Evolutionary conservation across 2,329 filamentous ascomycete species (phyloP), one percentile per base, ranked within the genome.

Genomic region (Tolypocladium ovalisporum): DNA sequence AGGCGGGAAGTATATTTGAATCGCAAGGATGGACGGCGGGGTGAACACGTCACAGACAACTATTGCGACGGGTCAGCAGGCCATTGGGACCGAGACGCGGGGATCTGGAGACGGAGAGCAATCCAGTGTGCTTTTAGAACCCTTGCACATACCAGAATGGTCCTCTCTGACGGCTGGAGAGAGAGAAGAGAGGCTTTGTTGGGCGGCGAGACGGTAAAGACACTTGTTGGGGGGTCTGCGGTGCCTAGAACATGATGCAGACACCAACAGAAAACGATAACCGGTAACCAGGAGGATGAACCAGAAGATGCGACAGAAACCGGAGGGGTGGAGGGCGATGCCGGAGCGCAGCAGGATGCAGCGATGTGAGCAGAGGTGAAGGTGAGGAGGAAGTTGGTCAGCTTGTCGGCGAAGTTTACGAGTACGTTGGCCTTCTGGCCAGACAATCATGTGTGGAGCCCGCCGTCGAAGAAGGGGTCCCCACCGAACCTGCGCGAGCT

Each of bases 361-460:
- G 60, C 58, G 51, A 60, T 67, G 62, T 63, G 59, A 60, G 61
- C 59, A 57, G 56, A 65, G 62, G 66, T 71, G 65, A 73, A 67
- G 70, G 68, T 73, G 70, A 75, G 67, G 72, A 74, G 70, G 72
- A 73, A 73, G 71, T 69, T 71, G 66, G 68, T 69, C 63, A 69
- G 66, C 62, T 65, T 64, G 65, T 67, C 66, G 65, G 64, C 68
- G 62, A 64, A 60, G 61, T 58, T 61, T 63, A 61, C 24, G 44
- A 29, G 44, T 19, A 47, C 61, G 47, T 52, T 52, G 47, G 47
- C 47, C 58, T 59, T 60, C 54, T 35, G 47, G 47, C 47, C 58
- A 60, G 61, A 56, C 62, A 64, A 60, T 63, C 66, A 57, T 60
- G n/a, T 51, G 47, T n/a, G 47, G 47, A 51, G 47, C 47, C 47